phyloP scores from a whole-genome alignment of 1,284 basidiomycete species.

The Volvariella volvacea region DNA sequence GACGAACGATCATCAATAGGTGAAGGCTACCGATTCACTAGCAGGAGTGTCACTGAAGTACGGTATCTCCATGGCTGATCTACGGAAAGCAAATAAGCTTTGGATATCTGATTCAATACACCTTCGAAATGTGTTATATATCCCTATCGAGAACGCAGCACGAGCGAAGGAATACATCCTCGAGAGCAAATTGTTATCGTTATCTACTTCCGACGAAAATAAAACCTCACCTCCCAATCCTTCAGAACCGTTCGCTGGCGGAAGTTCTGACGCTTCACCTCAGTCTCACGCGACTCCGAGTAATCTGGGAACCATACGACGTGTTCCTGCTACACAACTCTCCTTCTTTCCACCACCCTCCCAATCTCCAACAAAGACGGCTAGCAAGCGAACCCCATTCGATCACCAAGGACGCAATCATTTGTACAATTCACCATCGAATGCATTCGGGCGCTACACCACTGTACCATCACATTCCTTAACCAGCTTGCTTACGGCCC shows the following conservation, averaged over 20 bases:
- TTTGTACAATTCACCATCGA: conserved; percentile 12
- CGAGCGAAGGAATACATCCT: conserved; percentile 23
- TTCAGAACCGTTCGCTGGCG: conserved; percentile 9
- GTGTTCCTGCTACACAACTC: conserved; percentile 46
- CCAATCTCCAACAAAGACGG: neutral
- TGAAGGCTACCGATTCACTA: conserved; percentile 70
- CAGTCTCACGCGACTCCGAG: conserved; percentile 10
- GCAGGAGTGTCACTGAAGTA: conserved; percentile 84
- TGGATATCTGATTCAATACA: conserved; percentile 90
- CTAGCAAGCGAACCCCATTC: conserved; percentile 2
- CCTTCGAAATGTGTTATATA: conserved; percentile 73
- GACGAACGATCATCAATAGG: conserved; percentile 29
- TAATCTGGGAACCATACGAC: conserved; percentile 29
- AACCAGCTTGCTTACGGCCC: conserved; percentile 34
- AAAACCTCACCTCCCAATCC: conserved; percentile 9
- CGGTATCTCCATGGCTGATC: conserved; percentile 74
- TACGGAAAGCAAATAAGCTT: conserved; percentile 82
- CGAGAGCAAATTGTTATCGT: conserved; percentile 19
- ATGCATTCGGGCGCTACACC: conserved; percentile 18
- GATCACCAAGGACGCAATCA: conserved; percentile 5
- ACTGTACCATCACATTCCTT: conserved; percentile 30
- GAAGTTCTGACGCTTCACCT: conserved; percentile 10
- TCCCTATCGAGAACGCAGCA: conserved; percentile 53
- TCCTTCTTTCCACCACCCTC: conserved; percentile 54
- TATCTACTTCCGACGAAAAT: conserved; percentile 13